phyloP scores from a whole-genome alignment of 1,139 yeast genomes.

The Suhomyces chickasaworum region DNA sequence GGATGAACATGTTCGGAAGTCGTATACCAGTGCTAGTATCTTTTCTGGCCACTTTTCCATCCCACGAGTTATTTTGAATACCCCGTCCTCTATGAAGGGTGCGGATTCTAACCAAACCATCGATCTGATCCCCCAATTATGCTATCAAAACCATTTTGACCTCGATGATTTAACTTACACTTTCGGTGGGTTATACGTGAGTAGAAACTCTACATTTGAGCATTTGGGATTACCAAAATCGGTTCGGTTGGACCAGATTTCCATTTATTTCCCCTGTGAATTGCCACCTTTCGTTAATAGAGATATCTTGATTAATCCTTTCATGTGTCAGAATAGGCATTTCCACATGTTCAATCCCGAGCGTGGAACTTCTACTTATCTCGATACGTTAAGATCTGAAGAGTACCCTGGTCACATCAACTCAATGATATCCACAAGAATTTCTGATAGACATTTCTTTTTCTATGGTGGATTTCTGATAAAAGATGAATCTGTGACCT shows the following conservation, averaged over 20 bases:
- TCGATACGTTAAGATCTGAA: conserved; percentile 28
- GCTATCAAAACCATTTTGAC: conserved; percentile 40
- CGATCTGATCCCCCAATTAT: conserved; percentile 29
- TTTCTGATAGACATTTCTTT: conserved; percentile 41
- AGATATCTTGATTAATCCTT: conserved; percentile 40
- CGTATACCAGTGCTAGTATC: conserved; percentile 23
- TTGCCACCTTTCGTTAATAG: conserved; percentile 44
- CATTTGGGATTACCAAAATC: conserved; percentile 39
- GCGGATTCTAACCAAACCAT: neutral
- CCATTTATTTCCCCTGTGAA: conserved; percentile 42
- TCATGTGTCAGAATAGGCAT: conserved; percentile 30
- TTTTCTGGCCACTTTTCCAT: conserved; percentile 36
- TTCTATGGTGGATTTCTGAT: conserved; percentile 47
- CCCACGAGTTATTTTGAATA: conserved; percentile 32
- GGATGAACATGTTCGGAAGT: conserved; percentile 16
- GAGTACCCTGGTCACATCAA: conserved; percentile 34
- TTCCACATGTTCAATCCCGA: conserved; percentile 36
- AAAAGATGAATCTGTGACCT: conserved; percentile 25
- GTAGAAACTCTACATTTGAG: conserved; percentile 25
- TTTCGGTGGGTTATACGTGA: conserved; percentile 41
- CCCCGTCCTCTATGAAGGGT: conserved; percentile 18
- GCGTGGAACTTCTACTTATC: conserved; percentile 35
- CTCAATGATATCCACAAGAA: conserved; percentile 31
- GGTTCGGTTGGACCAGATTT: conserved; percentile 33
- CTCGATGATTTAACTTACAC: conserved; percentile 35